phyloP scores from a whole-genome alignment of 2,329 filamentous ascomycete species.

The Colletotrichum sp. region DNA sequence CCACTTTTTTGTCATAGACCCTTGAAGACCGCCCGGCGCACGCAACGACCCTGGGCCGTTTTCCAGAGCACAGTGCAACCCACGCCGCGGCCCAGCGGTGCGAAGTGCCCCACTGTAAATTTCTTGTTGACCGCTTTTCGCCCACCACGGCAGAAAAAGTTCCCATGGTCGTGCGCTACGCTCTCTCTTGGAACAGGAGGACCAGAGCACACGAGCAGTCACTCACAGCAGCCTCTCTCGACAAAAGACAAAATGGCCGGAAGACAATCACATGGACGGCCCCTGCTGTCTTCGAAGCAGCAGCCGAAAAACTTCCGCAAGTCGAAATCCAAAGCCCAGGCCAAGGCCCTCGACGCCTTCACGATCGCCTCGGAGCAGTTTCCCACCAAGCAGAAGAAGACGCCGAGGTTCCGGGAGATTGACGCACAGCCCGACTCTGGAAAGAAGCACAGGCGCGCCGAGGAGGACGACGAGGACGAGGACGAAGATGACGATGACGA shows the following conservation, averaged over 20 bases:
- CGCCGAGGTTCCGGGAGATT: conserved; percentile 56
- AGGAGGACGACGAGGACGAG: conserved; percentile 35
- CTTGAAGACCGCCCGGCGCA: neutral
- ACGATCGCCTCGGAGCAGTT: conserved; percentile 61
- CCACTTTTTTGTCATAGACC: conserved; percentile 4
- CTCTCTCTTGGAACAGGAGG: neutral
- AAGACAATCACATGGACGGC: conserved; percentile 62
- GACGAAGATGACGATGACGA: conserved; percentile 59
- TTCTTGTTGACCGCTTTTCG: conserved; percentile 19
- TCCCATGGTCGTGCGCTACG: neutral
- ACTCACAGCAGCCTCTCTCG: neutral
- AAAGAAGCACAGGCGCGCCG: conserved; percentile 24
- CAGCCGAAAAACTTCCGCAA: conserved; percentile 43
- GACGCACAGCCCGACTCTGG: conserved; percentile 42
- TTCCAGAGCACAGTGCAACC: neutral
- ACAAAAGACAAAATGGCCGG: conserved; percentile 53
- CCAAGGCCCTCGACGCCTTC: conserved; percentile 62
- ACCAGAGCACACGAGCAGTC: neutral
- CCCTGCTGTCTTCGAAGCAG: conserved; percentile 45
- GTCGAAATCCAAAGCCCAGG: conserved; percentile 52
- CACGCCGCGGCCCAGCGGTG: neutral
- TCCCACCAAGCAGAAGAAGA: conserved; percentile 51
- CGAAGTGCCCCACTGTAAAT: conserved; percentile 16
- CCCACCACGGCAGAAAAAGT: conserved; percentile 24
- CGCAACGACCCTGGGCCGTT: neutral